Evolutionary conservation across 805 yeast genomes (phyloP), one percentile per base, ranked within the genome.

Genomic region (Candida gorgasii): DNA sequence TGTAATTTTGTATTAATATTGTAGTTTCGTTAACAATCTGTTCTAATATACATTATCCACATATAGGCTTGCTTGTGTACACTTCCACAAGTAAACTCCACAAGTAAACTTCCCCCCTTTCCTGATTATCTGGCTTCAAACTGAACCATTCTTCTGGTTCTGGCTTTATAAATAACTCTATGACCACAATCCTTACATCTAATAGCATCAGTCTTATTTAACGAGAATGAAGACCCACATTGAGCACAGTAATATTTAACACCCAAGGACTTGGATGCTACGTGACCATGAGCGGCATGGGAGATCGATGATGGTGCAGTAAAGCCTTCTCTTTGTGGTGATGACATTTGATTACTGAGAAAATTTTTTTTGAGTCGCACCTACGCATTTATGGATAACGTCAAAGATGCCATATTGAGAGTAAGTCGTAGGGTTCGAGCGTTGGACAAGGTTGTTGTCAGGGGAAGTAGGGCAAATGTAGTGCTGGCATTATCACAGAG

Each of bases 101-200:
- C n/a, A n/a, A n/a, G n/a, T n/a, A n/a, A n/a, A n/a, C n/a, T n/a
- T n/a, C n/a, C n/a, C n/a, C n/a, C n/a, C n/a, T n/a, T n/a, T n/a
- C n/a, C 12, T 11, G n/a, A 24, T 24, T 57, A 69, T 52, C 73
- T 63, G 23, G 70, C 71, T 54, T 71, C 73, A 45, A 65, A 76
- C 65, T 72, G 77, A 44, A 79, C 95, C 95, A 92, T 88, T 74
- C 98, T 82, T 76, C 90, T 87, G 38, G 98, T 92, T 74, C 99
- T 85, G 48, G 97, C 96, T 74, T 93, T 93, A 74, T 92, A 88
- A 49, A 93, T 74, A 47, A 93, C 97, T 72, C 99, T 85, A 72
- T 93, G 98, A 50, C 99, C 99, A 69, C 99, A 93, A 55, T 90
- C 96, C 69, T 89, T 90, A 72, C 99, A 93, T 73, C 98, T 86